These are phyloP conservation scores for Xerocomus potaroensis DNA, from an alignment of 768 basidiomycete species.

Conservation along the genomic window DNA sequence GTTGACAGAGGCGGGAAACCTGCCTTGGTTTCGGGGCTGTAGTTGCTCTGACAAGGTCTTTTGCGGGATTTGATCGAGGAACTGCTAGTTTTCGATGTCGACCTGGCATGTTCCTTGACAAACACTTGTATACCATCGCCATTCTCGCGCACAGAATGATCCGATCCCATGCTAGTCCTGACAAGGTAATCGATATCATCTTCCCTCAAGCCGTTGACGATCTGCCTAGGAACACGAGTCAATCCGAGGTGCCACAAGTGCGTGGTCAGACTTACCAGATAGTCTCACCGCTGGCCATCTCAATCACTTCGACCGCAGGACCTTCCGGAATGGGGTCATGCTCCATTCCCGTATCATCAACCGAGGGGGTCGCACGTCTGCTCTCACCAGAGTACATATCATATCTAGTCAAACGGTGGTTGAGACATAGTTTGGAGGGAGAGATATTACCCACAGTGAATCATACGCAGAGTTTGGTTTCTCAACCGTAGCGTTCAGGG, in stretches of 20 bases:
- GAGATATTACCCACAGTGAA: slow-evolving; percentile 56
- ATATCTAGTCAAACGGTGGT: slow-evolving; percentile 47
- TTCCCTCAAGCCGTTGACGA: slow-evolving; percentile 80
- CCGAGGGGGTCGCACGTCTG: slow-evolving; percentile 31
- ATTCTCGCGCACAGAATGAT: slow-evolving; percentile 52
- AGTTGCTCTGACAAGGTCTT: slow-evolving; percentile 49
- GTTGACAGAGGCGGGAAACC: slow-evolving; percentile 20
- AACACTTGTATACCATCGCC: slow-evolving; percentile 60
- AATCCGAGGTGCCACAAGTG: not conserved
- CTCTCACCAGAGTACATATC: slow-evolving; percentile 74
- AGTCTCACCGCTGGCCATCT: slow-evolving; percentile 83
- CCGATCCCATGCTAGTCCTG: slow-evolving; percentile 71
- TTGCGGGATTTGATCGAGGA: slow-evolving; percentile 57
- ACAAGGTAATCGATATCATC: slow-evolving; percentile 68
- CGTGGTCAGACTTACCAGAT: slow-evolving; percentile 57
- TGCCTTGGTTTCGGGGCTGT: slow-evolving; percentile 83
- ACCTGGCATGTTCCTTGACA: slow-evolving; percentile 70
- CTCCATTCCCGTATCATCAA: slow-evolving; percentile 33
- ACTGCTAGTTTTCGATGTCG: slow-evolving; percentile 62
- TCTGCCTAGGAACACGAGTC: slow-evolving; percentile 44
- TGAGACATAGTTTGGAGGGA: slow-evolving; percentile 11
- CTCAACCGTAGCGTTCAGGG: slow-evolving; percentile 44
- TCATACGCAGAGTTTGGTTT: slow-evolving; percentile 72
- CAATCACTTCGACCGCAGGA: slow-evolving; percentile 73
- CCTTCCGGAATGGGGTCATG: slow-evolving; percentile 34